Percentiles rank a stretch among this genome's conserved stretches.
These are phyloP conservation scores for Hypoxylon sp. DNA, from an alignment of 2,329 filamentous ascomycete genomes.

Conservation along the genomic window DNA sequence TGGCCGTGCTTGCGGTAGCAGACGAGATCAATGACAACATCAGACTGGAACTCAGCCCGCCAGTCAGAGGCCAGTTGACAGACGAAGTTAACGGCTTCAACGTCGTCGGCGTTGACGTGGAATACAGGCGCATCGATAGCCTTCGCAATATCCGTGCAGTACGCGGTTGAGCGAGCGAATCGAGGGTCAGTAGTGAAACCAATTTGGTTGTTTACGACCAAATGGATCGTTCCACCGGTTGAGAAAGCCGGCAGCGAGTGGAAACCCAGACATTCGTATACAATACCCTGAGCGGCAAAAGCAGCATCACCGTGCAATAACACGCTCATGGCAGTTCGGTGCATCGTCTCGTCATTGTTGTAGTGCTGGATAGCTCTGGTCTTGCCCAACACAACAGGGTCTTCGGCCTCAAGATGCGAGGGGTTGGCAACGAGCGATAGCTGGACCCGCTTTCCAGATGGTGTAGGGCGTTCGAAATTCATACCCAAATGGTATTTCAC, in stretches of 20 bases:
- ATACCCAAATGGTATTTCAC: conserved; percentile 99
- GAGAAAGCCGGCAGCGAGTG: conserved; percentile 95
- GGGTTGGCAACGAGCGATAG: conserved; percentile 98
- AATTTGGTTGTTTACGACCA: conserved; percentile 99
- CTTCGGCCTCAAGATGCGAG: conserved; percentile 97
- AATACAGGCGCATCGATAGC: conserved; percentile 98
- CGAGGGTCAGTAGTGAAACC: conserved; percentile 99
- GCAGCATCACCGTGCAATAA: conserved; percentile 97
- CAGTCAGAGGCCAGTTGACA: conserved; percentile 97
- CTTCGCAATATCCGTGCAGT: conserved; percentile 99
- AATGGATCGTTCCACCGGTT: conserved; percentile 95
- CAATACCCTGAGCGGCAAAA: conserved; percentile 94
- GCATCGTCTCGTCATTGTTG: conserved; percentile 94
- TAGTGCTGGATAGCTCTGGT: conserved; percentile 98
- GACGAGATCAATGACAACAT: conserved; percentile 97
- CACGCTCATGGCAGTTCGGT: conserved; percentile 92
- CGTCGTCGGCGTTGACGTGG: conserved; percentile 99
- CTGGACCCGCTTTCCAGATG: conserved; percentile 99
- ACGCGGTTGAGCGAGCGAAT: conserved; percentile 95
- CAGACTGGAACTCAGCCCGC: conserved; percentile 98
- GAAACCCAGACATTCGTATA: conserved; percentile 99
- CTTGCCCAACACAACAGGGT: conserved; percentile 97
- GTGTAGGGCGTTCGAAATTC: conserved; percentile 99
- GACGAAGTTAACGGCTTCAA: conserved; percentile 97
- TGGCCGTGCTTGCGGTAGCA: conserved; percentile 99